Base-by-base conservation (phyloP, 2,329 filamentous ascomycete genomes). In the Neonectria coccinea region DNA sequence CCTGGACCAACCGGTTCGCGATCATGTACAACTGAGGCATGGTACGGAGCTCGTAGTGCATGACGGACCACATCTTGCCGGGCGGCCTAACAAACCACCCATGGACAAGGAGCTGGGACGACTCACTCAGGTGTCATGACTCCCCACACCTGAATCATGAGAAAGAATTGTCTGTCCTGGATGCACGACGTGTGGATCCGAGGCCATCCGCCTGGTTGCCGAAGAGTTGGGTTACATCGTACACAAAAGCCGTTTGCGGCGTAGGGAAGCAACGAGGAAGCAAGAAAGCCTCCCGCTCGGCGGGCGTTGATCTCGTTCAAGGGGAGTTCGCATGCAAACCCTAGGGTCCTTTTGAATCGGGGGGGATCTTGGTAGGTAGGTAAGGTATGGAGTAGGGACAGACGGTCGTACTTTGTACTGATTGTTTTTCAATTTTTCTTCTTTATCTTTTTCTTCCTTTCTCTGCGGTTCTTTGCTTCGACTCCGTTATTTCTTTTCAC, bases 141-240 rank as follows among this genome's bases (percentile, higher is more conserved):
- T 54, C 47, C 27, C 41, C 54, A 54, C 31, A 48, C 54, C 48
- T 62, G 54, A 62, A 57, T 62, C 60, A 42, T 62, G 60, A 58
- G 56, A 20, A 16, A 47, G 20, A 10, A n/a, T 36, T 44, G 22
- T 10, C n/a, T 29, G 52, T 59, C 48, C 12, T 51, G 47, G 27
- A 33, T 33, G 47, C 29, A 27, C 44, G 14, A 47, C n/a, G 22
- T 29, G n/a, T 31, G 47, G 29, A 51, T 51, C 47, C 18, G n/a
- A 14, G 16, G 27, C 8, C 16, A 10, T 33, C 29, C n/a, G 14
- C 8, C 27, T 22, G 44, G 55, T 45, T 57, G 29, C 42, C 42
- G 42, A 44, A 31, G 8, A 18, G 48, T 10, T 42, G 42, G 52
- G 52, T 56, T 51, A 27, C 52, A 51, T 51, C 31, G 33, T 16